These are phyloP conservation scores for Elaeis oleifera DNA, from an alignment of 202 grass and related monocot species.

Conservation along the genomic window DNA sequence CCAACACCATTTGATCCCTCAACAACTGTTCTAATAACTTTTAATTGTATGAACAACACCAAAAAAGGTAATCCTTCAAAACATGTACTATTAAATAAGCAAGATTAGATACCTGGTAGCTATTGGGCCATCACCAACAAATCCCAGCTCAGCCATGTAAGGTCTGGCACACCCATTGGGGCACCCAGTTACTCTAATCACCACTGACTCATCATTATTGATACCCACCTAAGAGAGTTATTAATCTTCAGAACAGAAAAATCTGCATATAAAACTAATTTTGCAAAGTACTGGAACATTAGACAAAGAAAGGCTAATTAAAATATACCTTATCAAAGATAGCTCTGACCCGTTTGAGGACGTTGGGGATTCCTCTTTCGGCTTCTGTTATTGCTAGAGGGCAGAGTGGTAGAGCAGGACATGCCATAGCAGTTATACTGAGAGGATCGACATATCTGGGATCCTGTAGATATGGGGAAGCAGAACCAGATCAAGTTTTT, in stretches of 20 bases:
- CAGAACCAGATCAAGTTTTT: background rate
- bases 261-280: background rate
- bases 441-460: constrained; percentile 75
- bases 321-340: constrained; percentile 65
- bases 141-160: constrained; percentile 96
- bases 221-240: constrained; percentile 54
- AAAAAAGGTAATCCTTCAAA: background rate
- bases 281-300: background rate
- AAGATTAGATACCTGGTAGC: constrained; percentile 62
- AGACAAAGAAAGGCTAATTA: background rate
- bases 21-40: too few species aligned
- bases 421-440: constrained; percentile 90
- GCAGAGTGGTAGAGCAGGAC: constrained; percentile 83
- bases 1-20: too few species aligned
- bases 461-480: constrained; percentile 38
- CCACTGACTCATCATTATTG: constrained; percentile 58
- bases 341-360: constrained; percentile 82
- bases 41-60: background rate
- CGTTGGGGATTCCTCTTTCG: constrained; percentile 73
- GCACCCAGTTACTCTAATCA: constrained; percentile 91
- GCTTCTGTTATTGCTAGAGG: constrained; percentile 95
- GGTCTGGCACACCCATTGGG: constrained; percentile 97
- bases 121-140: constrained; percentile 96
- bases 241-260: constrained; percentile 1
- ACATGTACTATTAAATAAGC: background rate